phyloP scores from a whole-genome alignment of 2,329 filamentous ascomycete species.

The Ilyonectria robusta region DNA sequence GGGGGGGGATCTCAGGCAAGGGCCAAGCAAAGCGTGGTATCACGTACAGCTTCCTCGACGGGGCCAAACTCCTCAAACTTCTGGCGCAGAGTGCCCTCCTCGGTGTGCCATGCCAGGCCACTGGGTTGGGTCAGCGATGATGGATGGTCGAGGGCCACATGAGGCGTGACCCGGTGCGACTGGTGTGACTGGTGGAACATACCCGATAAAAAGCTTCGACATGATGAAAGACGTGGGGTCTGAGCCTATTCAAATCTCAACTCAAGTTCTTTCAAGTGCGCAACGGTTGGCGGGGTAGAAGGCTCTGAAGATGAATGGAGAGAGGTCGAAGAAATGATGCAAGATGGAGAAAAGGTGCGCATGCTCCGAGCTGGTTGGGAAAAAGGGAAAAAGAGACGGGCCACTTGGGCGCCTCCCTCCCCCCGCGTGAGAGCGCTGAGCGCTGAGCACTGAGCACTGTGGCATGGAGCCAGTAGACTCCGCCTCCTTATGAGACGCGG shows the following conservation, averaged over 20 bases:
- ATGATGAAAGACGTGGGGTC: conserved; percentile 64
- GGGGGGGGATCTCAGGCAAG: conserved; percentile 5
- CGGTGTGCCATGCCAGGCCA: conserved; percentile 98
- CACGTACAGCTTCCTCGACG: conserved; percentile 94
- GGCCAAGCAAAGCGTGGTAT: conserved; percentile 37
- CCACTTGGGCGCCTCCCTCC: conserved; percentile 17
- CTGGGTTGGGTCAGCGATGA: conserved; percentile 61
- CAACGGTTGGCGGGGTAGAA: conserved; percentile 20
- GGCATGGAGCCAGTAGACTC: conserved; percentile 3
- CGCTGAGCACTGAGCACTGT: conserved; percentile 4
- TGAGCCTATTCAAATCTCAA: conserved; percentile 35
- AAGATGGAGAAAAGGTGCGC: conserved; percentile 13
- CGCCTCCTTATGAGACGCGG: conserved; percentile 22
- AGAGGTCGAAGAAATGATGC: conserved; percentile 6
- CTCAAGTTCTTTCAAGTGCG: conserved; percentile 15
- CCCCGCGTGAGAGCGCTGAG: conserved; percentile 21
- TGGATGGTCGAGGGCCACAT: neutral
- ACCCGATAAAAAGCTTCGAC: conserved; percentile 98
- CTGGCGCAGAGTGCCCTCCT: conserved; percentile 85
- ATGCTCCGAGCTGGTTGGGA: neutral
- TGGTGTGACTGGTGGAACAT: conserved; percentile 55
- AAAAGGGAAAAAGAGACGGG: conserved; percentile 19
- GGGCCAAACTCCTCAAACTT: conserved; percentile 94
- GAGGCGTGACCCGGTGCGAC: neutral
- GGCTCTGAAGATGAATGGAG: conserved; percentile 3